Conservation (phyloP, 176 grass and related monocot genomes). For the Musa troglodytarum region DNA sequence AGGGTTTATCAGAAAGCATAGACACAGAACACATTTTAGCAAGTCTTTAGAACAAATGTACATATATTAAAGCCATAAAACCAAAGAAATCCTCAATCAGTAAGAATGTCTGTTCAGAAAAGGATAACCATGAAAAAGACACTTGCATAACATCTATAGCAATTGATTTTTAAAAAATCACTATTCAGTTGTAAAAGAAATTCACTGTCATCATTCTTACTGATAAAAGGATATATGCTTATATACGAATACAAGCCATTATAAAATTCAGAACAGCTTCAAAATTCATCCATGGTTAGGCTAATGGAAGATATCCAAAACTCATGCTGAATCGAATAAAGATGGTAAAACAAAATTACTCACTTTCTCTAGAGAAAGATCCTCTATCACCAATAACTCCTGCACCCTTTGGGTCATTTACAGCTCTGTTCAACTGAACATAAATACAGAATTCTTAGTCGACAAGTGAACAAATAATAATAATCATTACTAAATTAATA, state of each 20-base stretch:
- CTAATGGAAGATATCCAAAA: background rate
- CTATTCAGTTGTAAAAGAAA: no score
- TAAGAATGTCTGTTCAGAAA: background rate
- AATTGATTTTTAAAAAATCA: no score
- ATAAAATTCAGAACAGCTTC: background rate
- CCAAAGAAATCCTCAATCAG: no score
- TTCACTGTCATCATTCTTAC: no score
- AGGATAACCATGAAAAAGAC: background rate
- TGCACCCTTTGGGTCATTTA: conserved; percentile 57
- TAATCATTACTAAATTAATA: background rate
- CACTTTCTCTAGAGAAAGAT: conserved; percentile 97
- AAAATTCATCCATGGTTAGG: background rate
- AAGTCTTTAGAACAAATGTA: no score
- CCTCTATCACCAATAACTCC: conserved; percentile 91
- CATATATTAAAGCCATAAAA: no score
- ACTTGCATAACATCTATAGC: no score
- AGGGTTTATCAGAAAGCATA: no score
- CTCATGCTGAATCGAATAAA: background rate
- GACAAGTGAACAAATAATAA: background rate
- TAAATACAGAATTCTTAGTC: conserved; percentile 10
- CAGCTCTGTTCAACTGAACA: conserved; percentile 72
- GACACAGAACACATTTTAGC: no score
- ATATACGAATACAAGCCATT: background rate
- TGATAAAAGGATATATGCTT: background rate
- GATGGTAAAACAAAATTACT: conserved; percentile 20